A percentile compares a stretch with the other conserved stretches of the same genome.
Conservation (phyloP, 371 early-diverging fungal genomes). For the Saksenaea oblongispora region DNA sequence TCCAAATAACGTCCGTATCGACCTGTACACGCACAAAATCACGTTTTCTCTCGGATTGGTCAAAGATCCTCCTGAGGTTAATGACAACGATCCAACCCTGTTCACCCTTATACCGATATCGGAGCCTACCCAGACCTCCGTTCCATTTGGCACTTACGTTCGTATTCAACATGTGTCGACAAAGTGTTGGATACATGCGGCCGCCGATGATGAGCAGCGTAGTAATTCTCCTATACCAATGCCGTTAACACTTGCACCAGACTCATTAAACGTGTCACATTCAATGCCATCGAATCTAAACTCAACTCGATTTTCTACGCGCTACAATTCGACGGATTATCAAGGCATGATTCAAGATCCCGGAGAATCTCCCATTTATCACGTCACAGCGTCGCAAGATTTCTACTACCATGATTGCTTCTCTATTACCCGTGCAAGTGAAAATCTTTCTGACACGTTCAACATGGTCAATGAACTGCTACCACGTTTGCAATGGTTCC, state of each 20-base stretch:
- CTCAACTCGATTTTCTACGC: not conserved
- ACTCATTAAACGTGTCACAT: not conserved
- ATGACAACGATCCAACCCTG: conserved; percentile 36
- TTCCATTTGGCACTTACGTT: conserved; percentile 40
- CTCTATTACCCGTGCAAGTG: conserved; percentile 33
- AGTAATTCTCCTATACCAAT: conserved; percentile 13
- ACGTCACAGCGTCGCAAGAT: conserved; percentile 33
- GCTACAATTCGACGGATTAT: not conserved
- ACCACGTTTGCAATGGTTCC: conserved; percentile 31
- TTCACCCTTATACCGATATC: conserved; percentile 41
- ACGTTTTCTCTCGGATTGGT: conserved; percentile 33
- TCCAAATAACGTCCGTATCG: conserved; percentile 41
- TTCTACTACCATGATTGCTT: conserved; percentile 49
- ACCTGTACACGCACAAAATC: conserved; percentile 35
- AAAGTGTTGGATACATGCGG: conserved; percentile 56
- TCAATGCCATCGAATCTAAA: not conserved
- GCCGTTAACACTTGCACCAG: conserved; percentile 20
- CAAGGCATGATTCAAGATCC: conserved; percentile 2
- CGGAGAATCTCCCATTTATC: conserved; percentile 8
- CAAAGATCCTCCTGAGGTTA: conserved; percentile 21
- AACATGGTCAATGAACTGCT: conserved; percentile 39
- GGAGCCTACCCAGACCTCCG: conserved; percentile 12
- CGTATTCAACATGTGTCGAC: conserved; percentile 50
- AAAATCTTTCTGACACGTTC: conserved; percentile 27
- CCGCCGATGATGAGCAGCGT: conserved; percentile 17